A percentile compares a stretch with the other conserved stretches of the same genome.
phyloP scores from a whole-genome alignment of 495 filamentous ascomycete genomes.

The Astrothelium subdiscretum region DNA sequence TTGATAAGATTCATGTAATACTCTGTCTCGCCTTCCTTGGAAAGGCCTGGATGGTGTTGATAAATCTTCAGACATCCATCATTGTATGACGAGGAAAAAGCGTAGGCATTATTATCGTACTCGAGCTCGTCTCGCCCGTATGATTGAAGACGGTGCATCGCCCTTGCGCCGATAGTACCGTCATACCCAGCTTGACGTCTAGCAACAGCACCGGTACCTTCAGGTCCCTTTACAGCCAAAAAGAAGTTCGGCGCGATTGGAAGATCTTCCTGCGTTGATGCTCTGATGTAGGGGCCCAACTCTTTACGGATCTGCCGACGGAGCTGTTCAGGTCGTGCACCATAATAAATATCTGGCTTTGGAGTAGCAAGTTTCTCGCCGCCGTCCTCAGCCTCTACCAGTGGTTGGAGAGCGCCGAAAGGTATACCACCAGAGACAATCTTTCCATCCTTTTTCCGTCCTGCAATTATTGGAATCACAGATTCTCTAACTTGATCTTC shows the following conservation, averaged over 20 bases:
- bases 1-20: constrained; percentile 35
- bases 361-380: constrained; percentile 3
- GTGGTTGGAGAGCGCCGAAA: constrained; percentile 27
- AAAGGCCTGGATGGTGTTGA: constrained; percentile 25
- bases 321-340: constrained; percentile 24
- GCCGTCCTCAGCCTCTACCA: constrained; percentile 24
- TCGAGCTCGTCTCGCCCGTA: constrained; percentile 27
- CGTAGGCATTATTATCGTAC: constrained; percentile 35
- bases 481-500: neutral
- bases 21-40: constrained; percentile 18
- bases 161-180: constrained; percentile 35
- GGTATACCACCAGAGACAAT: constrained; percentile 18
- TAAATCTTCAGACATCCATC: constrained; percentile 28
- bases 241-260: constrained; percentile 35
- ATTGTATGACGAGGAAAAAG: constrained; percentile 33
- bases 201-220: constrained; percentile 24
- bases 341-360: constrained; percentile 33
- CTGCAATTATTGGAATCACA: constrained; percentile 29
- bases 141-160: constrained; percentile 34
- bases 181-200: constrained; percentile 32
- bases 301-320: constrained; percentile 14
- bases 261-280: constrained; percentile 25
- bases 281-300: constrained; percentile 24
- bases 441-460: constrained; percentile 11
- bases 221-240: constrained; percentile 29